Base-by-base conservation (phyloP, 768 basidiomycete species). In the Suillus clintonianus region DNA sequence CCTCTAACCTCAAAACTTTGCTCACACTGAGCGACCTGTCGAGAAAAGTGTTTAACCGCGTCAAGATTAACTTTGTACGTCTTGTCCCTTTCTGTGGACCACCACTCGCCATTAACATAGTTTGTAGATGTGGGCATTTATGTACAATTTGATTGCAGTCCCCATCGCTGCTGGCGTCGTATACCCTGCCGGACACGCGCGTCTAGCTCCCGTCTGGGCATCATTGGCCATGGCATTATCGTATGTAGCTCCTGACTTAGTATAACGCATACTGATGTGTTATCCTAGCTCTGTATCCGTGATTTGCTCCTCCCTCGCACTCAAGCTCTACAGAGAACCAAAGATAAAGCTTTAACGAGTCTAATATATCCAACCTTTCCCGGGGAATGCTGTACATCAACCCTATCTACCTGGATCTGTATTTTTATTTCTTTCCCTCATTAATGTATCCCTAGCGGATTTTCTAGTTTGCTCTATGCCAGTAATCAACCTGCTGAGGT, bases 161-260 rank as follows among this genome's bases (percentile, higher is more conserved):
- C 91, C 92, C 0, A 81, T 94, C 55, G 92, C 93, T 2, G 92
- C 91, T 1, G 93, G 92, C 0, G 89, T 85, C 5, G 80, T 94
- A 17, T 93, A 91, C 71, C 88, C 90, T 8, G 81, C 83, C n/a
- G 81, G 85, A 13, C 86, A 86, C 64, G 80, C 81, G n/a, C 81
- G 89, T 63, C 85, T 88, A 60, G 81, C 80, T 41, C 92, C 94
- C 2, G 90, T 92, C 3, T 94, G 91, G 91, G 87, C 89, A 13
- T 90, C 91, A 1, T 75, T 92, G 11, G 86, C 89, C 0, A 94
- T 93, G 92, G 91, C 91, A 32, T 73, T 91, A 57, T 89, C 88
- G 86, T 89, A 69, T 78, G 86, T 63, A 13, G 37, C n/a, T 5
- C 48, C 30, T 24, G 39, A 50, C 47, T 41, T 30, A 65, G 60